A percentile compares a stretch with the other conserved stretches of the same genome.
Conservation (phyloP, 1,284 basidiomycete genomes). For the Stereum hirsutum region DNA sequence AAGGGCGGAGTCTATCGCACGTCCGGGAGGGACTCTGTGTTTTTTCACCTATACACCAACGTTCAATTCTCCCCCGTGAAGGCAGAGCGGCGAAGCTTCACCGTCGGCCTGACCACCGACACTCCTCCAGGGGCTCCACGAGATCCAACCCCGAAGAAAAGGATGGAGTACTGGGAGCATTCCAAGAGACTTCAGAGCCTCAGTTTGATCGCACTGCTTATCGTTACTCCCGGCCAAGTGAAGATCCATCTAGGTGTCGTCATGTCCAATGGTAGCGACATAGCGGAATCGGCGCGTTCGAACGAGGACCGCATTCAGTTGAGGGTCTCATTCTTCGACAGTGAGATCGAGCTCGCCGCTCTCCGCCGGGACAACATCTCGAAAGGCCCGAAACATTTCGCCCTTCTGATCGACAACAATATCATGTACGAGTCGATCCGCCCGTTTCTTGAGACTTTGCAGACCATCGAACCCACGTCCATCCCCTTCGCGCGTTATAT, state of each 20-base stretch:
- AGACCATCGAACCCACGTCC: conserved; percentile 17
- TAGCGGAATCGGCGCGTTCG: conserved; percentile 17
- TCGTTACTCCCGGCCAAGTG: conserved; percentile 10
- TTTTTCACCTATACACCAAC: conserved; percentile 22
- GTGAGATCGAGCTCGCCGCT: conserved; percentile 19
- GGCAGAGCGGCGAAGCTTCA: conserved; percentile 16
- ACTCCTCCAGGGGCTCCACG: conserved; percentile 19
- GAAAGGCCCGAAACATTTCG: conserved; percentile 11
- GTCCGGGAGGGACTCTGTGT: conserved; percentile 13
- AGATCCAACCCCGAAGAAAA: conserved; percentile 9
- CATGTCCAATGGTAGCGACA: conserved; percentile 15
- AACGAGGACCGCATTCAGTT: conserved; percentile 13
- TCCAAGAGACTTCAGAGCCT: conserved; percentile 20
- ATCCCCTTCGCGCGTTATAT: conserved; percentile 18
- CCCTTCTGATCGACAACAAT: conserved; percentile 19
- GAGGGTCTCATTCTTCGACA: conserved; percentile 21
- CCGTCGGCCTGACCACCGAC: conserved; percentile 16
- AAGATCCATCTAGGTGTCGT: conserved; percentile 19
- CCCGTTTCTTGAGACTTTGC: conserved; percentile 22
- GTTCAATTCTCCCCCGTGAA: conserved; percentile 16
- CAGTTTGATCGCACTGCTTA: conserved; percentile 19
- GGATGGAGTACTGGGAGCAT: conserved; percentile 19
- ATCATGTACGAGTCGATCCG: conserved; percentile 22
- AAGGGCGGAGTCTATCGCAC: conserved; percentile 23
- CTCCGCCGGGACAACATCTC: conserved; percentile 17